phyloP scores from a whole-genome alignment of 257 asterid species.

The Solanum pennellii region DNA sequence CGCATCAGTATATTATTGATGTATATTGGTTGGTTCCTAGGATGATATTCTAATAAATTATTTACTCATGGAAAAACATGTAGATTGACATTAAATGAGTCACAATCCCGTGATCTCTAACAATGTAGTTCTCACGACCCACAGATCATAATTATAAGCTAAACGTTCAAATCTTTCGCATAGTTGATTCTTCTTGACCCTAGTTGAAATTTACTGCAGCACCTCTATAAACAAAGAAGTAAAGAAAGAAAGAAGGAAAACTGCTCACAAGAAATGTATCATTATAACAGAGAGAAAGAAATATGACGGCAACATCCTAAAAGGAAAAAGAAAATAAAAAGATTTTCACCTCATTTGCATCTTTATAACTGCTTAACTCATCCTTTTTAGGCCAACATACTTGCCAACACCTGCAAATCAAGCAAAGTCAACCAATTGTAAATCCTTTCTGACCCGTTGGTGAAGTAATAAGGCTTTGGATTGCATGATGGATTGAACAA shows the following conservation, averaged over 20 bases:
- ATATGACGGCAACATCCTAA: not conserved
- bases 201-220: not conserved
- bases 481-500: not conserved
- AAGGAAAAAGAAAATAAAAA: not conserved
- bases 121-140: not conserved
- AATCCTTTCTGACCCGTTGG: not conserved
- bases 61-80: not conserved
- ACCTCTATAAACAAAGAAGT: not conserved
- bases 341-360: slow-evolving; percentile 58
- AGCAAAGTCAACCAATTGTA: not conserved
- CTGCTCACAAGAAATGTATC: not conserved
- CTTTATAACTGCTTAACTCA: slow-evolving; percentile 41
- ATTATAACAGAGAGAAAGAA: not conserved
- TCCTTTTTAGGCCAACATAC: slow-evolving; percentile 59
- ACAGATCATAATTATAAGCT: not conserved
- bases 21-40: not conserved
- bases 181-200: not conserved
- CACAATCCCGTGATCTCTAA: not conserved
- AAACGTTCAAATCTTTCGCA: not conserved
- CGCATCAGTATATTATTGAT: not conserved
- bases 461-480: not conserved
- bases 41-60: not conserved
- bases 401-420: slow-evolving; percentile 42
- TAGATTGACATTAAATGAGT: not conserved
- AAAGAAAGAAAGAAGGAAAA: not conserved